phyloP scores from a whole-genome alignment of 139 green algal genomes.

The Chlamydomonas urium region DNA sequence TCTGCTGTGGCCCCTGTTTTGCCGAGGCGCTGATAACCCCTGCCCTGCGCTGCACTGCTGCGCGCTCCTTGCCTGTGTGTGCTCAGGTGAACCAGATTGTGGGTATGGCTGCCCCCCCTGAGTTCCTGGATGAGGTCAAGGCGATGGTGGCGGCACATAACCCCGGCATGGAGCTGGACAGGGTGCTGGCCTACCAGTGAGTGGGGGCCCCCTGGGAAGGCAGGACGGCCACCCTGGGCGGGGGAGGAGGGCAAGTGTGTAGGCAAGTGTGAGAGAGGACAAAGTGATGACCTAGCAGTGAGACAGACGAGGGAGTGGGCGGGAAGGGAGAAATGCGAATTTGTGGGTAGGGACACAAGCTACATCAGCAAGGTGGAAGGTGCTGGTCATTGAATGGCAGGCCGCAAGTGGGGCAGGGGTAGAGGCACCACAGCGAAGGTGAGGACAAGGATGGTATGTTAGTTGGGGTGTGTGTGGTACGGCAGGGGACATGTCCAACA shows the following conservation, averaged over 20 bases:
- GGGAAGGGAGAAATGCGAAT: not conserved
- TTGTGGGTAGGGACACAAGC: not conserved
- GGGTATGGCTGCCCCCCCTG: not conserved
- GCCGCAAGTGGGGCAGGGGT: no score
- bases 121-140: not conserved
- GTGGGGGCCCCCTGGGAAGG: no score
- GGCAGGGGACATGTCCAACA: no score
- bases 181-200: constrained; percentile 21
- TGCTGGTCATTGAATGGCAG: not conserved
- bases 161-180: constrained; percentile 5
- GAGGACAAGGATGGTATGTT: no score
- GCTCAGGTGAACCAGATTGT: not conserved
- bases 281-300: not conserved
- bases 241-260: not conserved
- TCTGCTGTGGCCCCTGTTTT: no score
- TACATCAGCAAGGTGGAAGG: not conserved
- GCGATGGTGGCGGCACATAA: not conserved
- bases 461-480: no score
- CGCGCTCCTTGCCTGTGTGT: no score
- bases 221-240: constrained; percentile 23
- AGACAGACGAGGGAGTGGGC: not conserved
- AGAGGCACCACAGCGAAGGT: no score
- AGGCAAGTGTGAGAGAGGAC: not conserved
- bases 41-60: no score
- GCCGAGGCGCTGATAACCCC: no score